phyloP scores from a whole-genome alignment of 2,329 filamentous ascomycete species.

The Hymenoscyphus infarciens region DNA sequence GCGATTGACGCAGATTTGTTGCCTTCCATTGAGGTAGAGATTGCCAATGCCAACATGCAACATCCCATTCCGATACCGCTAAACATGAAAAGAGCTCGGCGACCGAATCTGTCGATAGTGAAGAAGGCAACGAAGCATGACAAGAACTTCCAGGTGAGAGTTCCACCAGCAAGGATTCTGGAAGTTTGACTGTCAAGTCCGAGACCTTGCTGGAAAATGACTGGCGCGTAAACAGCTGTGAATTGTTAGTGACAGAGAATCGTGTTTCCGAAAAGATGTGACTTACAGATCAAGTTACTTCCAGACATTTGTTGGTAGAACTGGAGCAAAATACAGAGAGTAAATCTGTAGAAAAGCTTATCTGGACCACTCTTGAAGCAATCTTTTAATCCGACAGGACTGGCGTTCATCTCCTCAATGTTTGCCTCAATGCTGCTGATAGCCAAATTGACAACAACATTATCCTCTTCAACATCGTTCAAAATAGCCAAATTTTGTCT shows the following conservation, averaged over 20 bases:
- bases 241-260: conserved; percentile 13
- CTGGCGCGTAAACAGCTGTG: conserved; percentile 43
- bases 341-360: conserved; percentile 47
- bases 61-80: conserved; percentile 51
- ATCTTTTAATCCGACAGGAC: conserved; percentile 31
- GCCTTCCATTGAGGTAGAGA: conserved; percentile 46
- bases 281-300: conserved; percentile 11
- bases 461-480: conserved; percentile 33
- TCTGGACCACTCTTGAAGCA: conserved; percentile 46
- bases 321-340: conserved; percentile 44
- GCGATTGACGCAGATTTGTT: conserved; percentile 48
- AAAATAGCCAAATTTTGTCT: conserved; percentile 38
- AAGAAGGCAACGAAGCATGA: conserved; percentile 45
- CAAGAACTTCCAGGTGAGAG: conserved; percentile 54
- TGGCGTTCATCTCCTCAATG: conserved; percentile 56
- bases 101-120: conserved; percentile 64
- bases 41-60: conserved; percentile 52
- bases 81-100: conserved; percentile 51
- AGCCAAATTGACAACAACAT: conserved; percentile 6
- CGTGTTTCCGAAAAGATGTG: background rate
- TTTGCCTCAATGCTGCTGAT: conserved; percentile 44
- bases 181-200: conserved; percentile 45
- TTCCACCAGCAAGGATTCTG: conserved; percentile 45
- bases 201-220: conserved; percentile 46
- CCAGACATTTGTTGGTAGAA: conserved; percentile 45